Evolutionary conservation across 2,329 filamentous ascomycete genomes (phyloP).

Genomic region (Stachybotrys chartarum): DNA sequence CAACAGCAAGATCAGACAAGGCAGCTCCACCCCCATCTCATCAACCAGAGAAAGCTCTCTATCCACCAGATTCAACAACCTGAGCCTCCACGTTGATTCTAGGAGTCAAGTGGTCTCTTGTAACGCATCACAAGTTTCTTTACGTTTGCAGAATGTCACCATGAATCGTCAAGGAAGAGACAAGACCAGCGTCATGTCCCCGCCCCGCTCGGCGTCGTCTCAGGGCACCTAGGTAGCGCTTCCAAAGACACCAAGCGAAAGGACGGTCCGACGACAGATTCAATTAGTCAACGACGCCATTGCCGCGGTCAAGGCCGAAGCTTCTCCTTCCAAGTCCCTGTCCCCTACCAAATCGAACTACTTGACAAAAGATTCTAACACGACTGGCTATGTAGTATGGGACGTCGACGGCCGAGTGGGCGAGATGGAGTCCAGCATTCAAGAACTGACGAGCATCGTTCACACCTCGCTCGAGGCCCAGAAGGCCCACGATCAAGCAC

Average conservation of each 20-base stretch:
- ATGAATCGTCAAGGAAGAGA: constrained; percentile 16
- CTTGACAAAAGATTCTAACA: constrained; percentile 70
- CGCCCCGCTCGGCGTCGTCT: constrained; percentile 9
- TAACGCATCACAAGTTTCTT: constrained; percentile 10
- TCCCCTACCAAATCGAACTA: constrained; percentile 42
- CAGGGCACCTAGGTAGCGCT: constrained; percentile 22
- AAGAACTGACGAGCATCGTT: constrained; percentile 65
- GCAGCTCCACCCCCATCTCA: constrained; percentile 17
- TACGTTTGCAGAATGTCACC: constrained; percentile 17
- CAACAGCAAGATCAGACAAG: constrained; percentile 16
- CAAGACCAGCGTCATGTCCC: constrained; percentile 6
- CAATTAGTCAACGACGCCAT: constrained; percentile 23
- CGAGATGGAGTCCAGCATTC: constrained; percentile 69
- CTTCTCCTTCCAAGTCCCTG: constrained; percentile 31
- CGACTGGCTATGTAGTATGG: constrained; percentile 58
- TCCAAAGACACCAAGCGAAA: constrained; percentile 24
- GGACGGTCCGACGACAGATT: constrained; percentile 22
- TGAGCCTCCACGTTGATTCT: constrained; percentile 31
- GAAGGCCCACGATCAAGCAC: constrained; percentile 63
- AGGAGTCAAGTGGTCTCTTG: constrained; percentile 41
- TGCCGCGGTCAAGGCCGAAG: constrained; percentile 23
- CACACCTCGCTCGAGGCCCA: constrained; percentile 61
- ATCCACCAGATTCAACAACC: constrained; percentile 24
- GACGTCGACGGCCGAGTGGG: constrained; percentile 73
- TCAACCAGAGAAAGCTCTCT: constrained; percentile 38